These are phyloP conservation scores for Hygrophorus pudorinus DNA, from an alignment of 768 basidiomycete species.

Conservation along the genomic window DNA sequence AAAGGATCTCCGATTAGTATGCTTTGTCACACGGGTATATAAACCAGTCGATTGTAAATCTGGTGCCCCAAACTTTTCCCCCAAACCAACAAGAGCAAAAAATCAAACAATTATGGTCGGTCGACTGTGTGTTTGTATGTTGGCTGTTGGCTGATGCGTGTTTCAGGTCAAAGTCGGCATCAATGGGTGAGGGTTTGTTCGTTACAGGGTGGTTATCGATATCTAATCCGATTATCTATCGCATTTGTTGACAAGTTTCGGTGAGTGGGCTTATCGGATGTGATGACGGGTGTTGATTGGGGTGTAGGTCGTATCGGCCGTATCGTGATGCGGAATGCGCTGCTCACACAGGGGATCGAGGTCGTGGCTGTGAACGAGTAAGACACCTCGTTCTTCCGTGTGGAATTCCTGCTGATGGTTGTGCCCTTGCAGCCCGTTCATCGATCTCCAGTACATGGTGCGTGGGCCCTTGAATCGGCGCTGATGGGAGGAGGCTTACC, in stretches of 20 bases:
- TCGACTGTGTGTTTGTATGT: no score
- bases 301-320: slow-evolving; percentile 92
- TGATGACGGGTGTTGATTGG: no score
- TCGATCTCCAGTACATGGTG: slow-evolving; percentile 94
- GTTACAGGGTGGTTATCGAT: neutral
- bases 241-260: slow-evolving; percentile 47
- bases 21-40: no score
- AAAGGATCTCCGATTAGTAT: no score
- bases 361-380: slow-evolving; percentile 94
- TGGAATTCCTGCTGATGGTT: slow-evolving; percentile 1
- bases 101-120: no score
- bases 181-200: slow-evolving; percentile 69
- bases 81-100: no score
- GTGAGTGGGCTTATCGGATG: slow-evolving; percentile 34
- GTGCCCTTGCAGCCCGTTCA: slow-evolving; percentile 86
- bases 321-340: slow-evolving; percentile 90
- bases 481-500: no score
- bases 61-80: no score
- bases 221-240: slow-evolving; percentile 3
- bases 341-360: slow-evolving; percentile 63
- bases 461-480: slow-evolving; percentile 13
- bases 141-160: neutral
- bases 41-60: no score
- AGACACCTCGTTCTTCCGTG: slow-evolving; percentile 18
- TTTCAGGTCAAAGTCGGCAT: slow-evolving; percentile 81